A percentile compares a stretch with the other conserved stretches of the same genome.
Conservation (phyloP, 2,329 filamentous ascomycete species). For the Tolypocladium cylindrosporum region DNA sequence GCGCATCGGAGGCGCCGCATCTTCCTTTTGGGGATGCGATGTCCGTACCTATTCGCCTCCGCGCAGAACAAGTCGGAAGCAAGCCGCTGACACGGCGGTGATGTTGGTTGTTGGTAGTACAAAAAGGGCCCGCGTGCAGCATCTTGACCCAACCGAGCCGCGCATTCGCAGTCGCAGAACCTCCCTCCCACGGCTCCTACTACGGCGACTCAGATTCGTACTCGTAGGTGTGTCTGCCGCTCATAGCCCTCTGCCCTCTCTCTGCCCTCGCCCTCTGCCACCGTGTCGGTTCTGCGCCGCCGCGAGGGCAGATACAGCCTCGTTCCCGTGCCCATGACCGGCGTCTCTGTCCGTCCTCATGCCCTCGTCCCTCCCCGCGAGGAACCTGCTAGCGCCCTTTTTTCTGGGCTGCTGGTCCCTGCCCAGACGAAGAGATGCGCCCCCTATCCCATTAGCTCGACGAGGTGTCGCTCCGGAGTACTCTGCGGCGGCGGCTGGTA, state of each 20-base stretch:
- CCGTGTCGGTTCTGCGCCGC: not conserved
- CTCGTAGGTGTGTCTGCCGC: not conserved
- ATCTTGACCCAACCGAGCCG: not conserved
- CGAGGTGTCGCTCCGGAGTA: not conserved
- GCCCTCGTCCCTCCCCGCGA: not conserved
- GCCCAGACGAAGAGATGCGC: not conserved
- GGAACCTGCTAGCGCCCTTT: constrained; percentile 1
- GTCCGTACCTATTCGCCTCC: not conserved
- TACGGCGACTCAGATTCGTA: not conserved
- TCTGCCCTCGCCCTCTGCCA: not conserved
- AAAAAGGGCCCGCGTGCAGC: not conserved
- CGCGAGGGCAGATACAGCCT: not conserved
- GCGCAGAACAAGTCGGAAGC: not conserved
- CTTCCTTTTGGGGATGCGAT: not conserved
- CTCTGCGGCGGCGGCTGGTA: not conserved
- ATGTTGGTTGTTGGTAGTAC: not conserved
- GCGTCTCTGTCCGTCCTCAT: not conserved
- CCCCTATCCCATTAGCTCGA: not conserved
- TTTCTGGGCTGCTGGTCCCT: not conserved
- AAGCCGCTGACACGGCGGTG: not conserved
- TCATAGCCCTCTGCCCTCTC: too few species aligned
- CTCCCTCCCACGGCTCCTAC: not conserved
- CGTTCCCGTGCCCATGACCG: not conserved
- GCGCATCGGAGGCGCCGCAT: not conserved
- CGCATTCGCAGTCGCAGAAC: not conserved